Conservation (phyloP, 768 basidiomycete species). For the Termitomyces titanicus region DNA sequence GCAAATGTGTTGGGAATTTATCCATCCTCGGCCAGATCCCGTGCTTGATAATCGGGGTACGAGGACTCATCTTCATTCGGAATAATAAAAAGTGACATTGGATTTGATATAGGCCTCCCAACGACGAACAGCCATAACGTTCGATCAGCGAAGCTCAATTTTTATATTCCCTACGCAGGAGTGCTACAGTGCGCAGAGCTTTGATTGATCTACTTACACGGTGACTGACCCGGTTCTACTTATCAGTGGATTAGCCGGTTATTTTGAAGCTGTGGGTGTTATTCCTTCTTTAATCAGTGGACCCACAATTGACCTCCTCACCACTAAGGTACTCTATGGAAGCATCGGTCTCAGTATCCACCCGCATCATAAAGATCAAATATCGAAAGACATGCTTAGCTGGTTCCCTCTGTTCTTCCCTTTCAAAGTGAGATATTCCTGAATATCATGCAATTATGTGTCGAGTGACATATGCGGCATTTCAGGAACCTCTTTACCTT, state of each 20-base stretch:
- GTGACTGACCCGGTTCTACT: background rate
- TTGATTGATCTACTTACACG: background rate
- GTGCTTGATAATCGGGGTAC: constrained; percentile 70
- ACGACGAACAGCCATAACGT: constrained; percentile 96
- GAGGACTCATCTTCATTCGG: background rate
- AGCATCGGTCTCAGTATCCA: constrained; percentile 91
- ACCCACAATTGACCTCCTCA: background rate
- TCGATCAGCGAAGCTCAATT: constrained; percentile 79
- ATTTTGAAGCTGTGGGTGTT: constrained; percentile 77
- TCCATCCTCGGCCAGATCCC: constrained; percentile 83
- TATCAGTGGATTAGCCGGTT: constrained; percentile 86
- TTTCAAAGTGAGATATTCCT: constrained; percentile 52
- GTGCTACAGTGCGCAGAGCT: constrained; percentile 61
- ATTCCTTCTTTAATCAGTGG: background rate
- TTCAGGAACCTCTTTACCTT: constrained; percentile 87
- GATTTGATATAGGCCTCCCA: constrained; percentile 64
- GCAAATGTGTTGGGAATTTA: constrained; percentile 98
- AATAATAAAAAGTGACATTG: background rate
- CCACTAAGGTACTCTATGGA: constrained; percentile 66
- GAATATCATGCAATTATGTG: background rate
- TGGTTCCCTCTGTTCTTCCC: constrained; percentile 99
- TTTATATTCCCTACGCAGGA: constrained; percentile 93
- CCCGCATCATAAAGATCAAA: constrained; percentile 77
- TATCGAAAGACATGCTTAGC: constrained; percentile 96
- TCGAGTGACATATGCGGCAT: background rate